Conservation (phyloP, 176 grass and related monocot genomes). For the Hyparrhenia diplandra region DNA sequence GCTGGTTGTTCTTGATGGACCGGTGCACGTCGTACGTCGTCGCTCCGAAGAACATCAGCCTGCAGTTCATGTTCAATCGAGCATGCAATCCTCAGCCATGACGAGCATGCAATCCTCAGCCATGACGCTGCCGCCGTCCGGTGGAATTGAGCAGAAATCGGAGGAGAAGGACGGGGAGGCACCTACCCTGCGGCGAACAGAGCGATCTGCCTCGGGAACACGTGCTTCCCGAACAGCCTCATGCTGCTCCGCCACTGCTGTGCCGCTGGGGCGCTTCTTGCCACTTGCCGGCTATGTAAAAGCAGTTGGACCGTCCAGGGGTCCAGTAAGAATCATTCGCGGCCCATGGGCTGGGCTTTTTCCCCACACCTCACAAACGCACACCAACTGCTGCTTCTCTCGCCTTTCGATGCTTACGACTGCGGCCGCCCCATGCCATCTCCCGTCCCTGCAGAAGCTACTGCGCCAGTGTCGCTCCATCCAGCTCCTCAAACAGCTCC, state of each 20-base stretch:
- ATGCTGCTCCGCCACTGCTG: not conserved
- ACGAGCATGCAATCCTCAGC: too few relatives aligned
- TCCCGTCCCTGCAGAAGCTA: not conserved
- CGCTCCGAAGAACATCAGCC: conserved; percentile 63
- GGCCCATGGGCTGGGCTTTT: not conserved
- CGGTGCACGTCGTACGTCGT: conserved; percentile 90
- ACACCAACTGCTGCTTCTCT: not conserved
- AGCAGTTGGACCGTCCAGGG: not conserved
- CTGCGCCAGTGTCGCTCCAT: conserved; percentile 17
- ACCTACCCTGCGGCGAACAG: conserved; percentile 54
- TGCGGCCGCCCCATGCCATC: not conserved
- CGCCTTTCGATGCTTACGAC: conserved; percentile 5
- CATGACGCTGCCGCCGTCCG: too few relatives aligned
- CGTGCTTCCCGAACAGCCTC: conserved; percentile 62
- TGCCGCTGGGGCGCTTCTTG: too few relatives aligned
- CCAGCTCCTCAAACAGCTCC: conserved; percentile 31
- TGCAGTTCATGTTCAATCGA: not conserved
- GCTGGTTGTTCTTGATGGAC: conserved; percentile 78
- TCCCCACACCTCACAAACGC: not conserved
- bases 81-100: not conserved
- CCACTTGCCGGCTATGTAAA: not conserved
- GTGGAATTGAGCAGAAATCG: not conserved
- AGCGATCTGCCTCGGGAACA: conserved; percentile 52
- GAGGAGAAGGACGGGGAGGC: not conserved
- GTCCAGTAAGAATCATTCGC: not conserved